phyloP scores from a whole-genome alignment of 768 basidiomycete species.

The Pisolithus marmoratus region DNA sequence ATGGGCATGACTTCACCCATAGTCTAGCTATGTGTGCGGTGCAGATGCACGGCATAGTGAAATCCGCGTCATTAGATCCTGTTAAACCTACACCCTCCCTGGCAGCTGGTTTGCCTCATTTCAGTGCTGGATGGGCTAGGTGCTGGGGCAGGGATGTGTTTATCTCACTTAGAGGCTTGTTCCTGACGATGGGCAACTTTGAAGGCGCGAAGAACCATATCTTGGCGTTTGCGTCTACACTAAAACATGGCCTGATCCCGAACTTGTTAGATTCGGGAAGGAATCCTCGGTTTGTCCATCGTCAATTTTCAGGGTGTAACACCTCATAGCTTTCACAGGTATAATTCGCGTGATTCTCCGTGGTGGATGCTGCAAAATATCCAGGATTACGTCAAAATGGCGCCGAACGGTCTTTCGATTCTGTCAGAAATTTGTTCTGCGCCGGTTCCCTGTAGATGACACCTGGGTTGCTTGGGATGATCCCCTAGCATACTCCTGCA shows the following conservation, averaged over 20 bases:
- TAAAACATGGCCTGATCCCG: conserved; percentile 95
- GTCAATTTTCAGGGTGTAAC: not conserved
- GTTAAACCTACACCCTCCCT: conserved; percentile 66
- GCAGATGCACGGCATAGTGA: conserved; percentile 89
- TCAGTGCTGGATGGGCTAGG: conserved; percentile 87
- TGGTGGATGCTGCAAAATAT: conserved; percentile 99
- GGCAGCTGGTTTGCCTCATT: conserved; percentile 95
- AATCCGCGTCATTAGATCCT: conserved; percentile 86
- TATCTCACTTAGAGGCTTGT: conserved; percentile 89
- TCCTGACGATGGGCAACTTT: conserved; percentile 89
- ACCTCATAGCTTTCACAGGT: conserved; percentile 36
- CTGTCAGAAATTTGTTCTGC: conserved; percentile 76
- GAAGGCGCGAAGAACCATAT: conserved; percentile 86
- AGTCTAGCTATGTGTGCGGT: conserved; percentile 79
- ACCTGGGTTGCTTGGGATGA: conserved; percentile 94
- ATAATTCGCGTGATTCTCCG: conserved; percentile 95
- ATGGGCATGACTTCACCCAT: conserved; percentile 86
- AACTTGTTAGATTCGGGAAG: conserved; percentile 89
- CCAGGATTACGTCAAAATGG: conserved; percentile 83
- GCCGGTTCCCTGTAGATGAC: conserved; percentile 94
- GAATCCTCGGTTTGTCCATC: conserved; percentile 59
- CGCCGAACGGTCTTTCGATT: conserved; percentile 78
- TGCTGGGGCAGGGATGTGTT: conserved; percentile 97
- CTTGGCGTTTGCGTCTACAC: conserved; percentile 83
- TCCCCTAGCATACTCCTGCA: conserved; percentile 71